Conservation (phyloP, 2,329 filamentous ascomycete genomes). For the Epichloe glyceriae region DNA sequence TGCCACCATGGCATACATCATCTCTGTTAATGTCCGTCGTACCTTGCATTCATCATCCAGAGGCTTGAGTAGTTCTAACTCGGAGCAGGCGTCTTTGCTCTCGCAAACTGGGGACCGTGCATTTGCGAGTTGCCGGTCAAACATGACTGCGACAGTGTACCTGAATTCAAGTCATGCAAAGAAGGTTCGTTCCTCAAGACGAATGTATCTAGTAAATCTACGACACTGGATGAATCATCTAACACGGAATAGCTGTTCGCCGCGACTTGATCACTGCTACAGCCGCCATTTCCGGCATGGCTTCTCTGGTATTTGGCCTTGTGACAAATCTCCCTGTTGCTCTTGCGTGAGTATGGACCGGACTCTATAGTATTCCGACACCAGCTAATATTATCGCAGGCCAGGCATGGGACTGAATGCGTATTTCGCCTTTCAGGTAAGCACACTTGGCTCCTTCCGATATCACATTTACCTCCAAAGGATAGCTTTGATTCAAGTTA, state of each 20-base stretch:
- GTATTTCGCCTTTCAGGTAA: conserved; percentile 49
- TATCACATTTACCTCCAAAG: neutral
- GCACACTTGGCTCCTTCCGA: neutral
- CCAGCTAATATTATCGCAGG: conserved; percentile 22
- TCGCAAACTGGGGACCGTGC: conserved; percentile 69
- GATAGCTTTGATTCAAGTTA: neutral
- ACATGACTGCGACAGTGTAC: conserved; percentile 35
- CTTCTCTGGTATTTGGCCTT: conserved; percentile 65
- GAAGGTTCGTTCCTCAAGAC: conserved; percentile 21
- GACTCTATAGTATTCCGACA: neutral
- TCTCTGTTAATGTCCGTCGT: conserved; percentile 50
- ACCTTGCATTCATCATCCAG: neutral
- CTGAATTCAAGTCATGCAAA: conserved; percentile 32
- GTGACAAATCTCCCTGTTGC: conserved; percentile 62
- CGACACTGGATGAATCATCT: neutral
- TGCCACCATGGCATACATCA: conserved; percentile 76
- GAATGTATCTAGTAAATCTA: too few species aligned
- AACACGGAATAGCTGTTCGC: conserved; percentile 38
- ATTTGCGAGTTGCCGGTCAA: conserved; percentile 39
- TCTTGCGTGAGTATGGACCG: conserved; percentile 18
- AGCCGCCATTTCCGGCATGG: conserved; percentile 63
- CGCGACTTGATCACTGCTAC: conserved; percentile 74
- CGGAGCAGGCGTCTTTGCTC: conserved; percentile 51
- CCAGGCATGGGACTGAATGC: conserved; percentile 57
- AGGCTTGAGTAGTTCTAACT: neutral